phyloP scores from a whole-genome alignment of 352 stramenopile genomes.

The Nothophytophthora sp. region DNA sequence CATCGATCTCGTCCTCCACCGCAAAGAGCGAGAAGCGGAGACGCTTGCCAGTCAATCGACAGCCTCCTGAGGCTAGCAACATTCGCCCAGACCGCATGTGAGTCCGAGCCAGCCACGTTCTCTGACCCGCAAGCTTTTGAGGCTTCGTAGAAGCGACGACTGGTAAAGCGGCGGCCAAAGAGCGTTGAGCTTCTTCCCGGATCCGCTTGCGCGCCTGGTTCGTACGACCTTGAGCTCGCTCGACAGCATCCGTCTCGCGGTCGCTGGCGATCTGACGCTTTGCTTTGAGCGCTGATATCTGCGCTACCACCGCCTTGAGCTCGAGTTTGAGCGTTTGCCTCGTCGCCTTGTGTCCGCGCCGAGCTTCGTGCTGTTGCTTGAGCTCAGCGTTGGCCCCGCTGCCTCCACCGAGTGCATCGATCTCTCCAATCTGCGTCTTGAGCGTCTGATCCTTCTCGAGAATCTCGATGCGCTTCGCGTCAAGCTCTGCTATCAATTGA shows the following conservation, averaged over 20 bases:
- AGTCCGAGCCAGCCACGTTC: constrained; percentile 24
- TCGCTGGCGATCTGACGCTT: constrained; percentile 25
- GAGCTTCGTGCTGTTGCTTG: constrained; percentile 34
- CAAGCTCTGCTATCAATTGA: constrained; percentile 12
- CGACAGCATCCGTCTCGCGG: constrained; percentile 21
- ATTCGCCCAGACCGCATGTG: constrained; percentile 20
- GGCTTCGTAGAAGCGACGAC: neutral
- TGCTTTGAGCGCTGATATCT: constrained; percentile 22
- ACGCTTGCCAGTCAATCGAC: constrained; percentile 15
- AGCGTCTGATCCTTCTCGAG: constrained; percentile 31
- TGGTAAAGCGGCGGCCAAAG: neutral
- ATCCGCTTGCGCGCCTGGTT: constrained; percentile 20
- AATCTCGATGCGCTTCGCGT: constrained; percentile 23
- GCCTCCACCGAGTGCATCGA: constrained; percentile 48
- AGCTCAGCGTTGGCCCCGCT: constrained; percentile 4
- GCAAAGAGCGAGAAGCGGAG: constrained; percentile 38
- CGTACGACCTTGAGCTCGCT: constrained; percentile 20
- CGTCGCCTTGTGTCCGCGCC: constrained; percentile 41
- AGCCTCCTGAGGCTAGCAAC: constrained; percentile 27
- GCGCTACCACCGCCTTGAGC: constrained; percentile 24
- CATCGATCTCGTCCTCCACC: constrained; percentile 4
- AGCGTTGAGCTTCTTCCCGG: constrained; percentile 17
- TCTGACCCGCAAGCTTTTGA: constrained; percentile 12
- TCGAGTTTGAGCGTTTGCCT: constrained; percentile 51
- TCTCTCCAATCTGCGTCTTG: constrained; percentile 54